Percentiles rank a stretch among this genome's conserved stretches.
phyloP scores from a whole-genome alignment of 2,329 filamentous ascomycete species.

The Aspergillus ibericus region DNA sequence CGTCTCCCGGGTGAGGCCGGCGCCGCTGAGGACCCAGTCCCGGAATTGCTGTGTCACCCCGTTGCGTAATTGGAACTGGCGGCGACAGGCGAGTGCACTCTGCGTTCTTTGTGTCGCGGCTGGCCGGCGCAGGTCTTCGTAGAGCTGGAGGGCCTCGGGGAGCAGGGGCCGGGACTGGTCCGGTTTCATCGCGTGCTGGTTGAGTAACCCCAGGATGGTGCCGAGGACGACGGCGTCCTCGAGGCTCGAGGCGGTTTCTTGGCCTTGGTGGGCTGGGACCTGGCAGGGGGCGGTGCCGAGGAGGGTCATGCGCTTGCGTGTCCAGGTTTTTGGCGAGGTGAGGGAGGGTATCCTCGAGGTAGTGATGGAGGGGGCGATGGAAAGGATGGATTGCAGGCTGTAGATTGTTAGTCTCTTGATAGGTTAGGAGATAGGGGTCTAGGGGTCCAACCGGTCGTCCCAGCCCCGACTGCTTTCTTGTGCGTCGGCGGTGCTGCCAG shows the following conservation, averaged over 20 bases:
- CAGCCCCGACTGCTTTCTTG: not conserved
- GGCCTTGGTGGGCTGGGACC: not conserved
- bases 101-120: not conserved
- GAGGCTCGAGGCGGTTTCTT: not conserved
- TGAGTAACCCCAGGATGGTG: conserved; percentile 1
- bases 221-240: not conserved
- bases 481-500: not conserved
- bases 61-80: not conserved
- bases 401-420: not conserved
- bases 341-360: not conserved
- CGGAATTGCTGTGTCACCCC: not conserved
- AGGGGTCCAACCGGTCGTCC: not conserved
- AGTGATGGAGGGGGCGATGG: not conserved
- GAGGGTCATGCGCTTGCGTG: not conserved
- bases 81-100: not conserved
- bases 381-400: conserved; percentile 2
- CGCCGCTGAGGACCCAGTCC: not conserved
- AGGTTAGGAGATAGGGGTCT: too few relatives aligned
- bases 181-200: not conserved
- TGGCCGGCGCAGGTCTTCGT: not conserved
- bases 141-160: not conserved
- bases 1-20: not conserved
- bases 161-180: not conserved
- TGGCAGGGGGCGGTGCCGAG: not conserved
- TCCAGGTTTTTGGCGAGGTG: not conserved